Base-by-base conservation (phyloP, 1,284 basidiomycete genomes). In the Trichosporon inkin region DNA sequence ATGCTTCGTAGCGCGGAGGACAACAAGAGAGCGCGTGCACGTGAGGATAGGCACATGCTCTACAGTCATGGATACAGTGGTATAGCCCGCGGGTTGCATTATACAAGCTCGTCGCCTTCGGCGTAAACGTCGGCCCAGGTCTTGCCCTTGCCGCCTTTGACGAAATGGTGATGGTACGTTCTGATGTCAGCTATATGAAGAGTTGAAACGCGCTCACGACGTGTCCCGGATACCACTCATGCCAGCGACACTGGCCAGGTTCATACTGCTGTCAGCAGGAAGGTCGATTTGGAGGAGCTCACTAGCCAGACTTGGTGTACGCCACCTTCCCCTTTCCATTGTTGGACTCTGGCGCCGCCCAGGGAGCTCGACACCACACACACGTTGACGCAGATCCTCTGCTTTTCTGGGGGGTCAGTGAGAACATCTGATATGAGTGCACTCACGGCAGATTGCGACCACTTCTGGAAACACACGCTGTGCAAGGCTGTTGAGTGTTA, bases 381-480 rank as follows among this genome's bases (percentile, higher is more conserved):
- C 51, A 53, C 4, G 35, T 37, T 6, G 35, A 19, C 1, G 34
- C 19, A 10, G 34, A 11, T n/a, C 51, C 35, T 10, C 35, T 36
- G 34, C 35, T 37, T 16, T 53, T 53, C 51, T 53, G 34, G 14
- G 5, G 28, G 5, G 28, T 32, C 7, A 22, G 19, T 53, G 11
- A 53, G 51, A 3, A 7, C 6, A 3, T 2, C 5, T 10, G 5
- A 3, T 13, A 1, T 11, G 11, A 35, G 16, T 19, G 17, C 19
- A 67, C 70, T 60, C 39, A 71, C 71, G 11, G 65, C 66, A 28
- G 69, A 68, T 2, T 38, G 49, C 1, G 64, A 61, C 72, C 72
- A 74, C 67, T 69, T 71, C 2, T 61, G 38, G 59, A 73, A 73
- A 55, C 72, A 74, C 57, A 69, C 56, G 19, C 39, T 61, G 49